Conservation (phyloP, 2,329 filamentous ascomycete genomes). For the Aspergillus sp. region DNA sequence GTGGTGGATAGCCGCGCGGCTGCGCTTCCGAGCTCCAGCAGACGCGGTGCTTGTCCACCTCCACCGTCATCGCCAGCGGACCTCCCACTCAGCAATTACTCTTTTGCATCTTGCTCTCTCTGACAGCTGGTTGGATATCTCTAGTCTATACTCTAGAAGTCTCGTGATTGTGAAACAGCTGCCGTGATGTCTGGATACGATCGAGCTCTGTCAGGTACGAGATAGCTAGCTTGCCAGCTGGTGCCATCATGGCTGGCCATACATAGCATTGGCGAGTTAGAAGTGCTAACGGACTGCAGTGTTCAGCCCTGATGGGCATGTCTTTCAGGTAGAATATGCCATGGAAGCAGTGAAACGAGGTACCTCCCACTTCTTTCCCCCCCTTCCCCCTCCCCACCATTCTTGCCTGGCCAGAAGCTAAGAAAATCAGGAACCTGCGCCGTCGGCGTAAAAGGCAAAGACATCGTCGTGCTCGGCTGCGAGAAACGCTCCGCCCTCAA, state of each 20-base stretch:
- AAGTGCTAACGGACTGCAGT: too few relatives aligned
- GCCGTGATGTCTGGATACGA: slow-evolving; percentile 80
- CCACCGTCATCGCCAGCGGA: slow-evolving; percentile 17
- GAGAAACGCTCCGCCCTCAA: slow-evolving; percentile 99
- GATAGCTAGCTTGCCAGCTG: slow-evolving; percentile 23
- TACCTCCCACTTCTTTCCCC: slow-evolving; percentile 31
- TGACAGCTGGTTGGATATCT: not conserved
- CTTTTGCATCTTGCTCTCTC: not conserved
- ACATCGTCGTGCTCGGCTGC: slow-evolving; percentile 92
- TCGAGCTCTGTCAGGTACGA: slow-evolving; percentile 93
- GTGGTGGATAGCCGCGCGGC: slow-evolving; percentile 16
- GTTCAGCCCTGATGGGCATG: slow-evolving; percentile 89
- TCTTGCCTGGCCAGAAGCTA: too few relatives aligned
- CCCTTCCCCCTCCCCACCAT: slow-evolving; percentile 1
- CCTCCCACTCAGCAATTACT: slow-evolving; percentile 10
- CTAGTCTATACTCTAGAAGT: not conserved
- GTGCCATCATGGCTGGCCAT: slow-evolving; percentile 3
- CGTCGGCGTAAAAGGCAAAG: slow-evolving; percentile 88
- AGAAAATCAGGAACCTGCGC: slow-evolving; percentile 72
- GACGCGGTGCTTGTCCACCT: slow-evolving; percentile 21
- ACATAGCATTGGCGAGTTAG: too few relatives aligned
- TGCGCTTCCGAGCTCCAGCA: slow-evolving; percentile 19
- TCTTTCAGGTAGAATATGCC: slow-evolving; percentile 99
- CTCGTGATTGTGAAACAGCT: slow-evolving; percentile 3
- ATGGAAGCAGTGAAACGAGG: slow-evolving; percentile 98